Evolutionary conservation across 2,329 filamentous ascomycete genomes (phyloP).

Genomic region (Teratosphaeria epicoccoides): DNA sequence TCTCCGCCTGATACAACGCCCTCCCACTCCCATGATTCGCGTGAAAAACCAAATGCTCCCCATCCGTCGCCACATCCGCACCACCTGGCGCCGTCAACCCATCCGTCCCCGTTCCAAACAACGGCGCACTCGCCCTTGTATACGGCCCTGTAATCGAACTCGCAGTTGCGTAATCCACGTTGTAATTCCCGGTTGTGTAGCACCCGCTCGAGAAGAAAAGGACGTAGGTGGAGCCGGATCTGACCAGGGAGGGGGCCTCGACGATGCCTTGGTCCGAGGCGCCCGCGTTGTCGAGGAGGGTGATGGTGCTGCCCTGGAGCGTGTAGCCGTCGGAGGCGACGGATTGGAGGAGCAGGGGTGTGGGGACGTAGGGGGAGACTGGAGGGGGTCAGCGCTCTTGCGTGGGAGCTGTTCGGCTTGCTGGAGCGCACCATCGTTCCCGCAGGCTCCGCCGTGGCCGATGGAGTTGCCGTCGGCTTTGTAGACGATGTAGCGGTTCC

Average conservation of each 20-base stretch:
- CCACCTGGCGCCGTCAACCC: conserved; percentile 24
- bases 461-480: conserved; percentile 23
- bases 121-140: conserved; percentile 10
- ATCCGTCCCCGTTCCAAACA: conserved; percentile 17
- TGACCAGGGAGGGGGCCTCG: conserved; percentile 24
- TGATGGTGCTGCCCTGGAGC: conserved; percentile 15
- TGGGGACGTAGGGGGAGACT: conserved; percentile 21
- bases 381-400: conserved; percentile 1
- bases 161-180: conserved; percentile 20
- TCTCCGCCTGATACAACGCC: conserved; percentile 14
- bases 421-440: conserved; percentile 11
- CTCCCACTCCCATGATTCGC: conserved; percentile 17
- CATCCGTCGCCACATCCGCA: conserved; percentile 20
- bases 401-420: neutral
- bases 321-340: conserved; percentile 24
- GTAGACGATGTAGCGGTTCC: conserved; percentile 21
- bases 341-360: conserved; percentile 24
- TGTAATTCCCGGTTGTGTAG: conserved; percentile 13
- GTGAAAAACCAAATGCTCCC: conserved; percentile 24
- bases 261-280: conserved; percentile 22
- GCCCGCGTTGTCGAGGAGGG: conserved; percentile 9
- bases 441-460: conserved; percentile 19
- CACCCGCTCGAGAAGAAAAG: conserved; percentile 22
- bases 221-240: conserved; percentile 15
- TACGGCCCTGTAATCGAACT: conserved; percentile 15